Evolutionary conservation across 306 rosid species (phyloP), one percentile per base, ranked within the genome.

Genomic region (Corylus heterophylla): DNA sequence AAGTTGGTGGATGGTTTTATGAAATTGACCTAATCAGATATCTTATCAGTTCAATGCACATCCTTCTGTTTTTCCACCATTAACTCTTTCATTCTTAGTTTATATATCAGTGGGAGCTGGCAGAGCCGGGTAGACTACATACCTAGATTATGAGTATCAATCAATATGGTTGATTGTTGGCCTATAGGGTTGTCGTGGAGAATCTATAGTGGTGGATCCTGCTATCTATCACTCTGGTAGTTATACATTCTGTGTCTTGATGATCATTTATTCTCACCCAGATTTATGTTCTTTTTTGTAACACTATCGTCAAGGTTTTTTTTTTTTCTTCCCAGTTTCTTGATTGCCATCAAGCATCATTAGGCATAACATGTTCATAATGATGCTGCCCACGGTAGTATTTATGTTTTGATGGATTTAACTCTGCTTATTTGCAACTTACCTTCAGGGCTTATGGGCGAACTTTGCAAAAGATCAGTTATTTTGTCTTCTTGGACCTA

Each of bases 401-500:
- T 47, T 50, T 74, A 58, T 44, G 50, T 51, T 47, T 74, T 68
- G 47, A 45, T 18, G 14, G 64, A 77, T 71, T 71, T 73, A 75
- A 20, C 8, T 80, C 44, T 78, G 73, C 47, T 68, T 47, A 42
- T 64, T 75, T 72, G 76, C 79, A 70, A 80, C 78, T 73, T 74
- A 64, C 39, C 74, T 83, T 83, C 95, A 94, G 98, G 97, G 91
- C n/a, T 59, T 94, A 61, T 92, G 97, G 97, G 85, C 92, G 87
- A 94, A 87, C 82, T 83, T 94, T 67, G 87, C 85, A 42, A 92
- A 88, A 85, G 92, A 89, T 88, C 97, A 92, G 83, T 85, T 94
- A 56, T 92, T 89, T 84, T 94, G 98, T 87, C 92, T 94, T 54
- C 90, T 94, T 61, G 98, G 98, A 75, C 94, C 98, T 44, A 92